These are phyloP conservation scores for Monilinia fructigena DNA, from an alignment of 2,329 filamentous ascomycete genomes.

Conservation along the genomic window DNA sequence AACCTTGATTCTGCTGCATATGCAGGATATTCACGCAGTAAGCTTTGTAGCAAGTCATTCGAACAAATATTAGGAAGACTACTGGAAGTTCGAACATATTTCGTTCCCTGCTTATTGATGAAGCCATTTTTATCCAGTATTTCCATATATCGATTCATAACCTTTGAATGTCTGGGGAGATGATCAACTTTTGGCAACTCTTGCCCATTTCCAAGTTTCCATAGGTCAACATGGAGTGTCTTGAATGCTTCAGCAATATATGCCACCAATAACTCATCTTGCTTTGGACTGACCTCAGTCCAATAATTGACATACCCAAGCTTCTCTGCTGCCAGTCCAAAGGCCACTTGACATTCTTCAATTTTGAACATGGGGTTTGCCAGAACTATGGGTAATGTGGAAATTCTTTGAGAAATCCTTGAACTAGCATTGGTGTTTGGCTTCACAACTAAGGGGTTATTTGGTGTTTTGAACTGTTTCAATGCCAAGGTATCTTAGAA, in stretches of 20 bases:
- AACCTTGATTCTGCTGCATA: conserved; percentile 35
- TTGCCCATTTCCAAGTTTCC: conserved; percentile 27
- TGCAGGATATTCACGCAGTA: conserved; percentile 39
- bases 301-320: conserved; percentile 12
- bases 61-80: not conserved
- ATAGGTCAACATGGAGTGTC: conserved; percentile 35
- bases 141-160: conserved; percentile 34
- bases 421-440: not conserved
- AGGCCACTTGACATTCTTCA: not conserved
- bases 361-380: conserved; percentile 3
- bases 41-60: conserved; percentile 15
- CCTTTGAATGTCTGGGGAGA: conserved; percentile 35
- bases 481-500: not conserved
- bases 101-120: conserved; percentile 21
- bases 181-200: conserved; percentile 27
- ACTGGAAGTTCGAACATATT: conserved; percentile 23
- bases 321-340: conserved; percentile 2
- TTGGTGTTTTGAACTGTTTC: not conserved
- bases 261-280: conserved; percentile 19
- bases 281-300: conserved; percentile 5
- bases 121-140: conserved; percentile 34
- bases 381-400: not conserved
- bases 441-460: not conserved
- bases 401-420: too few relatives aligned
- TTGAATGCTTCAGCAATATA: conserved; percentile 40